These are phyloP conservation scores for Obba rivulosa DNA, from an alignment of 768 basidiomycete species.

Conservation along the genomic window DNA sequence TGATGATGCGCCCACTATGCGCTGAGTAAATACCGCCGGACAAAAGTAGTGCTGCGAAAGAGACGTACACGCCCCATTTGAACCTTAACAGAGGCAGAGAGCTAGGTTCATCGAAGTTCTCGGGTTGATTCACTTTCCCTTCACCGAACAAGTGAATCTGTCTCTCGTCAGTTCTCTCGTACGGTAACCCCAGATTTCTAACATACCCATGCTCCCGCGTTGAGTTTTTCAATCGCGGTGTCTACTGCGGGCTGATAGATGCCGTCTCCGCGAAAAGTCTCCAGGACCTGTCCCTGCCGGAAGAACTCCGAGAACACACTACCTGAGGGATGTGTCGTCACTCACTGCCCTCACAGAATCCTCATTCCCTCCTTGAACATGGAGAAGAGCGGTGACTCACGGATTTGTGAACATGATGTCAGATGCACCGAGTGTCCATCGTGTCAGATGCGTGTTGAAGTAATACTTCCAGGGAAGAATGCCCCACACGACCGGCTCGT, in stretches of 20 bases:
- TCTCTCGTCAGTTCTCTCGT: background rate
- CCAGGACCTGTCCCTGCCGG: conserved; percentile 82
- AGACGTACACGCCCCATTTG: conserved; percentile 92
- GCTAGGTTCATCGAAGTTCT: conserved; percentile 42
- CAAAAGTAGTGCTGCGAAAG: background rate
- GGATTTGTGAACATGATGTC: conserved; percentile 95
- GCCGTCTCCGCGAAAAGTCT: conserved; percentile 88
- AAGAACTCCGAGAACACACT: conserved; percentile 86
- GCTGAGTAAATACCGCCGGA: background rate
- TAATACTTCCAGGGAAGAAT: conserved; percentile 64
- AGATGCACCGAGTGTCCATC: conserved; percentile 90
- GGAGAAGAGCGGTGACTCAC: conserved; percentile 38
- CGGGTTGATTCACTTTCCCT: conserved; percentile 78
- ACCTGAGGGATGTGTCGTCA: conserved; percentile 6
- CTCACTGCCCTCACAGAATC: conserved; percentile 24
- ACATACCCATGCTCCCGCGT: conserved; percentile 83
- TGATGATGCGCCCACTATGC: conserved; percentile 75
- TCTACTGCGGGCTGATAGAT: conserved; percentile 86
- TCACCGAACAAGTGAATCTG: conserved; percentile 91
- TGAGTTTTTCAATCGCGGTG: conserved; percentile 71
- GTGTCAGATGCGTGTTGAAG: conserved; percentile 50
- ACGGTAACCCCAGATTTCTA: background rate
- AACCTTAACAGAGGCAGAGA: conserved; percentile 60
- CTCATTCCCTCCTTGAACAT: background rate
- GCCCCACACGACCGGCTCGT: conserved; percentile 88